A percentile compares a stretch with the other conserved stretches of the same genome.
Evolutionary conservation across 169 alveolate genomes (phyloP).

Genomic region (Neospora caninum): DNA sequence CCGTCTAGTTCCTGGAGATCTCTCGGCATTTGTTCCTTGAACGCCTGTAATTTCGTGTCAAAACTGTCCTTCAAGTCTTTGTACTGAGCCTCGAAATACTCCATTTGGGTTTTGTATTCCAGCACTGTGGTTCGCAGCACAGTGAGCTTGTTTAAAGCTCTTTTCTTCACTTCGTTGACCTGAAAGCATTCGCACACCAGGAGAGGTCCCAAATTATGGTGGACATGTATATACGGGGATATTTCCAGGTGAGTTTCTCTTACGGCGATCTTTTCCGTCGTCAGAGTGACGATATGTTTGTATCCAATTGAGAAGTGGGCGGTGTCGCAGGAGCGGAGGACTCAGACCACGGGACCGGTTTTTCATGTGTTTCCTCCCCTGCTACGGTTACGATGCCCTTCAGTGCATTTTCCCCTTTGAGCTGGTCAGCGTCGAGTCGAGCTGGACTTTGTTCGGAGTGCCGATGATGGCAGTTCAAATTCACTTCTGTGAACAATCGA

Average conservation of each 20-base stretch:
- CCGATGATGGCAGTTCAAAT: too few species aligned
- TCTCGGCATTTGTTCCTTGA: slow-evolving; percentile 50
- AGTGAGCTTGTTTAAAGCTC: slow-evolving; percentile 22
- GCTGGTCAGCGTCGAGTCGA: too few species aligned
- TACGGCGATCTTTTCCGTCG: neutral
- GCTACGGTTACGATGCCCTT: too few species aligned
- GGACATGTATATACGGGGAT: neutral
- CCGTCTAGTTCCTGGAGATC: slow-evolving; percentile 56
- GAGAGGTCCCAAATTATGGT: neutral
- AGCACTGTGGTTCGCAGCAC: slow-evolving; percentile 17
- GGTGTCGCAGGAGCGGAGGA: too few species aligned
- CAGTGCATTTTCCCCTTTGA: too few species aligned
- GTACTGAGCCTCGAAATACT: slow-evolving; percentile 33
- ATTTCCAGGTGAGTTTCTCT: neutral
- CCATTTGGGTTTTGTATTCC: slow-evolving; percentile 12
- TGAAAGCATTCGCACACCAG: neutral
- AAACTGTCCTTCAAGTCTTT: slow-evolving; percentile 15
- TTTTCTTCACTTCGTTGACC: slow-evolving; percentile 11
- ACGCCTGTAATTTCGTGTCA: slow-evolving; percentile 23
- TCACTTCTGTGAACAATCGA: too few species aligned
- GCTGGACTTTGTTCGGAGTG: too few species aligned
- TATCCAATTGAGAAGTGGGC: too few species aligned
- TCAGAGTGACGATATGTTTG: neutral
- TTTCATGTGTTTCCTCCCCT: too few species aligned
- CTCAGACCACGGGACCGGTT: too few species aligned